Conservation (phyloP, 1,284 basidiomycete genomes). For the Blastosporella zonata region DNA sequence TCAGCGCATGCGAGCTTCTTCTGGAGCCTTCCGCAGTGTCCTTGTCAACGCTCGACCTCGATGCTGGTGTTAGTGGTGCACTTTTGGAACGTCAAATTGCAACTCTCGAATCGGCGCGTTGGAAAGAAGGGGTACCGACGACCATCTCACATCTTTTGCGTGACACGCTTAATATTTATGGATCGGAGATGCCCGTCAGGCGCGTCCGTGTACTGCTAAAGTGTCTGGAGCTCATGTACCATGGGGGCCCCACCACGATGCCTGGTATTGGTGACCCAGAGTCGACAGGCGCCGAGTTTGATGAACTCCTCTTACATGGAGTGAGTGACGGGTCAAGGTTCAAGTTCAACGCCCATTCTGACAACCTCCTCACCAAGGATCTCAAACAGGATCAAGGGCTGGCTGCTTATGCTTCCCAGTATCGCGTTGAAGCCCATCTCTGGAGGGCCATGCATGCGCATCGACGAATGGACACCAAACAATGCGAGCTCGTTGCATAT, state of each 20-base stretch:
- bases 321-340: conserved; percentile 30
- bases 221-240: conserved; percentile 53
- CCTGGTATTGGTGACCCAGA: conserved; percentile 27
- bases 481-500: conserved; percentile 38
- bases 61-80: conserved; percentile 41
- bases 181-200: conserved; percentile 47
- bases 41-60: conserved; percentile 28
- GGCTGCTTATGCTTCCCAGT: conserved; percentile 40
- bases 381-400: conserved; percentile 39
- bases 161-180: conserved; percentile 51
- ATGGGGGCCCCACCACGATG: conserved; percentile 29
- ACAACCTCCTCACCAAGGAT: conserved; percentile 28
- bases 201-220: conserved; percentile 51
- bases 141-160: conserved; percentile 41
- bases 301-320: conserved; percentile 36
- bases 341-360: background rate
- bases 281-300: conserved; percentile 40
- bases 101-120: conserved; percentile 47
- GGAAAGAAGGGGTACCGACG: conserved; percentile 50
- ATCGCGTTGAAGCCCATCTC: conserved; percentile 50
- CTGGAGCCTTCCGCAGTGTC: conserved; percentile 46
- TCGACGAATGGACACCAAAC: conserved; percentile 39
- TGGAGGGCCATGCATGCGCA: conserved; percentile 68
- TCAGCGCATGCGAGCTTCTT: conserved; percentile 63
- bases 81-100: conserved; percentile 61